These are phyloP conservation scores for Pyrrhoderma noxium DNA, from an alignment of 1,284 basidiomycete genomes.

Conservation along the genomic window DNA sequence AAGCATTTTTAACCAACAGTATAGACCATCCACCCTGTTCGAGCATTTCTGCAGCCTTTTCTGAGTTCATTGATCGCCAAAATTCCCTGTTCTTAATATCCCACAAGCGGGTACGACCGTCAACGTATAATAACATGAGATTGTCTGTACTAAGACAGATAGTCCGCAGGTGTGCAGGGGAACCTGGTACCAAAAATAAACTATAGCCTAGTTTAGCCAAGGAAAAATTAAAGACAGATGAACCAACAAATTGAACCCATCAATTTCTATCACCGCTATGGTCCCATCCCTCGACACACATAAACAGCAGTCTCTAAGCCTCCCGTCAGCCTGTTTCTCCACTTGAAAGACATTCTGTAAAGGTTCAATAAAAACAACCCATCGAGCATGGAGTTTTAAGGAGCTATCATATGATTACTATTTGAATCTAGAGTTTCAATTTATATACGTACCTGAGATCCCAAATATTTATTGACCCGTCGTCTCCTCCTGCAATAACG, in stretches of 20 bases:
- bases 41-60: slow-evolving; percentile 74
- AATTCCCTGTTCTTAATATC: slow-evolving; percentile 82
- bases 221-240: slow-evolving; percentile 13
- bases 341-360: slow-evolving; percentile 54
- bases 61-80: slow-evolving; percentile 70
- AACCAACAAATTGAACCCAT: slow-evolving; percentile 31
- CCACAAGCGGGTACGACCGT: slow-evolving; percentile 81
- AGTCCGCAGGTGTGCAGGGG: slow-evolving; percentile 54
- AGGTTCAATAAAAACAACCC: slow-evolving; percentile 63
- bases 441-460: slow-evolving; percentile 40
- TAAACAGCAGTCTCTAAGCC: slow-evolving; percentile 63
- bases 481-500: slow-evolving; percentile 64
- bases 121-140: slow-evolving; percentile 71
- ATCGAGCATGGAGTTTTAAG: slow-evolving; percentile 56
- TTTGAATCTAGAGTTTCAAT: not conserved
- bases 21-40: slow-evolving; percentile 64
- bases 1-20: slow-evolving; percentile 39
- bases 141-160: slow-evolving; percentile 68
- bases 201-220: slow-evolving; percentile 30
- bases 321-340: slow-evolving; percentile 47
- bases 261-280: slow-evolving; percentile 71
- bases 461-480: slow-evolving; percentile 73
- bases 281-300: slow-evolving; percentile 78
- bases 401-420: slow-evolving; percentile 35
- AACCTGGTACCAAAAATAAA: slow-evolving; percentile 73